Conservation (phyloP, 306 rosid genomes). For the Astragalus glycyphyllos region DNA sequence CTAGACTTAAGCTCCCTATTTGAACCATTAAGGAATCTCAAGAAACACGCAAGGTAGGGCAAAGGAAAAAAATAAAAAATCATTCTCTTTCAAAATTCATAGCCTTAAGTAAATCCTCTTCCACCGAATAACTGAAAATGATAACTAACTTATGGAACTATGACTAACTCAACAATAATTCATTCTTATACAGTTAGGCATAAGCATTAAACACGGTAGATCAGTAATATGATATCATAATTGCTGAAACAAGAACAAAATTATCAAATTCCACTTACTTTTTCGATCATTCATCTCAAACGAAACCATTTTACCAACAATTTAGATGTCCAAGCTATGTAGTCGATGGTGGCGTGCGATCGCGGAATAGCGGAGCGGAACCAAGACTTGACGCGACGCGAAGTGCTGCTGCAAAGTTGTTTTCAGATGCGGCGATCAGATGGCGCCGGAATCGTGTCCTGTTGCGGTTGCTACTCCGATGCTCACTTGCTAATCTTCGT, state of each 20-base stretch:
- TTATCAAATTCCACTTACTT: slow-evolving; percentile 58
- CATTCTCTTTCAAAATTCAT: not conserved
- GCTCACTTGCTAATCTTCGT: too few relatives aligned
- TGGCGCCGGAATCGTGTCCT: too few relatives aligned
- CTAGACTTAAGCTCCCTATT: slow-evolving; percentile 7
- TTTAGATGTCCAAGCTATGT: slow-evolving; percentile 32
- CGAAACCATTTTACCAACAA: slow-evolving; percentile 68
- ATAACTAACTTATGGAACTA: not conserved
- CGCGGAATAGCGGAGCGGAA: too few relatives aligned
- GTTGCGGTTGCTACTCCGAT: too few relatives aligned
- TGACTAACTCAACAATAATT: not conserved
- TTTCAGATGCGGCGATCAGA: too few relatives aligned
- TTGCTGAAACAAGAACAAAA: not conserved
- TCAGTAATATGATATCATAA: not conserved
- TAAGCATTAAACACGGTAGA: not conserved
- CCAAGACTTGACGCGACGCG: too few relatives aligned
- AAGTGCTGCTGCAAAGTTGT: too few relatives aligned
- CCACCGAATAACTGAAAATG: not conserved
- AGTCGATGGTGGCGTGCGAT: too few relatives aligned
- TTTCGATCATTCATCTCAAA: slow-evolving; percentile 97
- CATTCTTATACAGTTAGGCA: not conserved
- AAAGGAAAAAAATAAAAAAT: not conserved
- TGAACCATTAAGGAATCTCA: slow-evolving; percentile 15
- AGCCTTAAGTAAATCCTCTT: slow-evolving; percentile 4
- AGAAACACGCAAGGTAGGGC: slow-evolving; percentile 20